Evolutionary conservation across 768 basidiomycete genomes (phyloP).

Genomic region (Leccinum variicolor): DNA sequence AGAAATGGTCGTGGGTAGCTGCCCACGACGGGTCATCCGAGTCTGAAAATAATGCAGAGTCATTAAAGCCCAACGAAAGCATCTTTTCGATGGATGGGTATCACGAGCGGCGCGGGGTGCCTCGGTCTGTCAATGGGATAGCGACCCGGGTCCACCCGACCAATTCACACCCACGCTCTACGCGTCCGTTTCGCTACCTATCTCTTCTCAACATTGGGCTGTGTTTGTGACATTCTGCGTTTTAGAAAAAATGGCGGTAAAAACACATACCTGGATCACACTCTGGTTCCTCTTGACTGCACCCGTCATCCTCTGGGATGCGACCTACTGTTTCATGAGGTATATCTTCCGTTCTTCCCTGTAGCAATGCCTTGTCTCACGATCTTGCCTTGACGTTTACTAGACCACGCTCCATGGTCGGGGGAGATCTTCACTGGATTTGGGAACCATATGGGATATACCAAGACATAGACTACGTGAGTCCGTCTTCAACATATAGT

Average conservation of each 20-base stretch:
- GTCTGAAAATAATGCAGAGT: background rate
- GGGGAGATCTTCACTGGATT: slow-evolving; percentile 89
- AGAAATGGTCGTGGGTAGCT: background rate
- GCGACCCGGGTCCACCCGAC: background rate
- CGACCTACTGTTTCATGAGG: slow-evolving; percentile 78
- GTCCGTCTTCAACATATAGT: slow-evolving; percentile 8
- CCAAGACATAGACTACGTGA: slow-evolving; percentile 54
- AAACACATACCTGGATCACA: slow-evolving; percentile 55
- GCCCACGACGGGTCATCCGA: background rate
- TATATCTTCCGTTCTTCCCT: slow-evolving; percentile 17
- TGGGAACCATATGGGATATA: slow-evolving; percentile 84
- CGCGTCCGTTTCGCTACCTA: background rate
- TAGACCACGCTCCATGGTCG: slow-evolving; percentile 83
- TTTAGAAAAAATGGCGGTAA: slow-evolving; percentile 41
- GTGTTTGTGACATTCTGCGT: background rate
- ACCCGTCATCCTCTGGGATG: slow-evolving; percentile 73
- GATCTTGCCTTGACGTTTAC: background rate
- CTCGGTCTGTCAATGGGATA: background rate
- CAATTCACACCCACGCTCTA: slow-evolving; percentile 3
- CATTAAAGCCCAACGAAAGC: background rate
- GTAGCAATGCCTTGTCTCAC: background rate
- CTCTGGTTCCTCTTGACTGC: slow-evolving; percentile 60
- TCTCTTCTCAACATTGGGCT: background rate
- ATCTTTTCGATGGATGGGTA: background rate
- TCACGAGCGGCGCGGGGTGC: background rate